Base-by-base conservation (phyloP, 768 basidiomycete species). In the Fistulinella prunicolor region DNA sequence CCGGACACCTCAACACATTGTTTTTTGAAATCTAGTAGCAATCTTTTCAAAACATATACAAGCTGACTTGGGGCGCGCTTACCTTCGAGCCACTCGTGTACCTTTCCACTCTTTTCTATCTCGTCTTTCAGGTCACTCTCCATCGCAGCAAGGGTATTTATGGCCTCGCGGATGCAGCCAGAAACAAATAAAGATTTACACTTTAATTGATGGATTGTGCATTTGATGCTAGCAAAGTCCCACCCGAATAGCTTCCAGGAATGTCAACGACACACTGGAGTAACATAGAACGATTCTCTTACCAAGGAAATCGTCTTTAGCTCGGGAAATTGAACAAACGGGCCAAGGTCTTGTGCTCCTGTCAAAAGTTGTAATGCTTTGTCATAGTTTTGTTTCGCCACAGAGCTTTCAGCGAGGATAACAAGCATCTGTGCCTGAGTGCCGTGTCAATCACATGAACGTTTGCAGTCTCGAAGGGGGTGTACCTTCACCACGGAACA, bases 231-330 rank as follows among this genome's bases (percentile, higher is more conserved):
- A 26, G 40, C 44, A n/a, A 56, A 17, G n/a, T 50, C 22, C 55
- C 52, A 54, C 9, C 52, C 55, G 24, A 54, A 50, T 9, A 56
- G 24, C 55, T 56, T 49, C 32, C 29, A 35, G 20, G n/a, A 4
- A 17, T 6, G 35, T 52, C 17, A 48, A 32, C 23, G 12, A 36
- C 7, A 35, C 4, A 13, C 14, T 2, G 6, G 17, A 38, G 34
- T 20, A 9, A 6, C 7, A 42, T 23, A 7, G 6, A 44, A 17
- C n/a, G n/a, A n/a, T n/a, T n/a, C n/a, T n/a, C 49, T 45, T 42
- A 50, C 52, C 0, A 54, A 37, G 2, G 39, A 38, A 3, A 56
- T 41, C 4, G 29, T 47, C n/a, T 8, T 36, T 16, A 45, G 16
- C 34, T 56, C 52, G 2, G 46, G 40, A 34, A 26, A 17, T 14